Evolutionary conservation across 768 basidiomycete species (phyloP), one percentile per base, ranked within the genome.

Genomic region (Collybia sordida): DNA sequence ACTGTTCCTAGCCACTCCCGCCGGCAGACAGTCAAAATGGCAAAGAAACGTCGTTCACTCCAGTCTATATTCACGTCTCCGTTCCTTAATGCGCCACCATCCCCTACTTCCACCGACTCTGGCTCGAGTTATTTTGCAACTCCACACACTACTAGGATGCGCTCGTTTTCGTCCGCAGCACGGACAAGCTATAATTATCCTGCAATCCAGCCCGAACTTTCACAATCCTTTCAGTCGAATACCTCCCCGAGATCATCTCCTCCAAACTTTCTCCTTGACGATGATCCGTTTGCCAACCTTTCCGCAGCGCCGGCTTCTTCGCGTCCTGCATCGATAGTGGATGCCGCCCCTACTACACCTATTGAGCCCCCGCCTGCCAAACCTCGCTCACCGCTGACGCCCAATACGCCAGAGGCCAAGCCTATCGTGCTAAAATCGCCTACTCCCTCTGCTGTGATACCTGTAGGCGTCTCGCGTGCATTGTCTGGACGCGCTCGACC

Each of bases 251-350:
- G 45, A 59, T 40, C 55, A 55, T 73, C 72, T 11, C 68, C 75
- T 1, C 70, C 69, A 14, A 64, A 62, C n/a, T 76, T 70, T 52
- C 72, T 88, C 17, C 69, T 86, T 21, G 87, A 88, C 57, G 82
- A 85, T 45, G 88, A 90, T 58, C 88, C 88, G 1, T 90, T 90
- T 57, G 88, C 88, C 18, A 81, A 83, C 52, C 70, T 85, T 12
- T 68, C 74, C 31, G 46, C 64, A n/a, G 53, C 55, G 31, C 59
- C 62, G 19, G 50, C 50, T n/a, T 39, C 50, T 31, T 52, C 45
- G 38, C 31, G 31, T 14, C 31, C 9, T 14, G 31, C 31, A 14
- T 11, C 31, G 5, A 31, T 11, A 31, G 31, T 31, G 9, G 44
- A 40, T 35, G 49, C 41, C 47, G 45, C 47, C 47, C 27, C 51